A percentile compares a stretch with the other conserved stretches of the same genome.
Conservation (phyloP, 2,329 filamentous ascomycete genomes). For the Pestalotiopsis sp. region DNA sequence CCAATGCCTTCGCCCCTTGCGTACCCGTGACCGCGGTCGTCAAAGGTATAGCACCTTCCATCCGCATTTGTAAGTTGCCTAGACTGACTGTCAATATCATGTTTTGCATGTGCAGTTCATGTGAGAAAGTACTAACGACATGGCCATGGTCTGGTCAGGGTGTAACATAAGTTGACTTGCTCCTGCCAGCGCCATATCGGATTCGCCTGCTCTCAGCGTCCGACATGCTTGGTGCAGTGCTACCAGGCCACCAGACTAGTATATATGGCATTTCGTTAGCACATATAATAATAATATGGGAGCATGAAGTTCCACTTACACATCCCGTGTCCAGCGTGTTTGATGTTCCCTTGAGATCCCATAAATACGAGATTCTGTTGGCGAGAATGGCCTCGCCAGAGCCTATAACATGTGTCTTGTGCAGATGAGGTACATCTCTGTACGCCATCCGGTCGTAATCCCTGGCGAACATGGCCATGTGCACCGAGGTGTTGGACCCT, state of each 20-base stretch:
- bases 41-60: slow-evolving; percentile 29
- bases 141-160: slow-evolving; percentile 8
- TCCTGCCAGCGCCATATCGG: slow-evolving; percentile 1
- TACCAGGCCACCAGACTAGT: slow-evolving; percentile 13
- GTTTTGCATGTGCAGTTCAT: background rate
- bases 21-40: slow-evolving; percentile 50
- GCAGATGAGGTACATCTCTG: slow-evolving; percentile 3
- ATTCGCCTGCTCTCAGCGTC: slow-evolving; percentile 5
- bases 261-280: background rate
- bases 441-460: slow-evolving; percentile 11
- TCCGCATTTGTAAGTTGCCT: slow-evolving; percentile 3
- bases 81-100: background rate
- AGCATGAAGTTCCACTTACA: slow-evolving; percentile 1
- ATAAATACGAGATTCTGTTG: slow-evolving; percentile 12
- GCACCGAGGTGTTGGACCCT: slow-evolving; percentile 11
- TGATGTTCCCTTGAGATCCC: slow-evolving; percentile 13
- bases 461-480: slow-evolving; percentile 4
- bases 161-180: background rate
- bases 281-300: background rate
- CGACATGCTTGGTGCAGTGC: slow-evolving; percentile 14
- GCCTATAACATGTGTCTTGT: slow-evolving; percentile 11
- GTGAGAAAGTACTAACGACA: background rate
- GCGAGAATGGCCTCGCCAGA: slow-evolving; percentile 13
- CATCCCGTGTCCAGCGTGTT: slow-evolving; percentile 15
- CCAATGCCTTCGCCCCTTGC: slow-evolving; percentile 51